A percentile compares a stretch with the other conserved stretches of the same genome.
phyloP scores from a whole-genome alignment of 2,329 filamentous ascomycete species.

The Verticillium nonalfalfae region DNA sequence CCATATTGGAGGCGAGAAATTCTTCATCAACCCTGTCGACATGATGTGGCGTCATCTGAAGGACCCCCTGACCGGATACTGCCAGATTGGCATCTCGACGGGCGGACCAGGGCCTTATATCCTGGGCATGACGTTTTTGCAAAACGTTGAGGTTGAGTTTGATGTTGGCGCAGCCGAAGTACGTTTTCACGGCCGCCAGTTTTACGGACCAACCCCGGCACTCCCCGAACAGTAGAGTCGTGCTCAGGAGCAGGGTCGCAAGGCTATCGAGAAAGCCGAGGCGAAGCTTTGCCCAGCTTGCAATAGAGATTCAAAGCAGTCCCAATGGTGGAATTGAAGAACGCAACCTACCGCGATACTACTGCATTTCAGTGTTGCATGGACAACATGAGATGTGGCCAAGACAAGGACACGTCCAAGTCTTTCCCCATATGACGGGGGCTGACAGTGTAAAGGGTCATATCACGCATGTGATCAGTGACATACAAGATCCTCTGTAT shows the following conservation, averaged over 20 bases:
- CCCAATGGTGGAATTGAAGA: background rate
- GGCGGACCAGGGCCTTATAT: slow-evolving; percentile 40
- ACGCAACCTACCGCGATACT: background rate
- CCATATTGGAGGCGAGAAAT: slow-evolving; percentile 33
- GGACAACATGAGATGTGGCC: too few relatives aligned
- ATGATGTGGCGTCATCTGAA: slow-evolving; percentile 36
- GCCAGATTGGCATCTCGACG: slow-evolving; percentile 38
- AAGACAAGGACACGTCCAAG: too few relatives aligned
- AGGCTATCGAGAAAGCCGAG: slow-evolving; percentile 10
- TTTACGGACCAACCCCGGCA: slow-evolving; percentile 6
- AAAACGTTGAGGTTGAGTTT: slow-evolving; percentile 43
- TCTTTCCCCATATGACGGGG: too few relatives aligned
- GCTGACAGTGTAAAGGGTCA: too few relatives aligned
- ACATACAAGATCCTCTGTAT: too few relatives aligned
- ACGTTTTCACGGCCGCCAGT: slow-evolving; percentile 29
- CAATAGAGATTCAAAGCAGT: background rate
- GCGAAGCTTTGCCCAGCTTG: background rate
- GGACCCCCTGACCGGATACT: slow-evolving; percentile 39
- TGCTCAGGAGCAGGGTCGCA: background rate
- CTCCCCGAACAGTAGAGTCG: slow-evolving; percentile 2
- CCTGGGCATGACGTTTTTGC: slow-evolving; percentile 42
- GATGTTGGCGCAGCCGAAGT: slow-evolving; percentile 39
- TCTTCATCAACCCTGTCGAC: slow-evolving; percentile 41
- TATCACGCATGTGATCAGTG: too few relatives aligned
- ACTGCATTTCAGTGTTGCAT: too few relatives aligned